Percentiles rank a stretch among this genome's conserved stretches.
These are phyloP conservation scores for Lasiodiplodia hormozganensis DNA, from an alignment of 2,329 filamentous ascomycete genomes.

Conservation along the genomic window DNA sequence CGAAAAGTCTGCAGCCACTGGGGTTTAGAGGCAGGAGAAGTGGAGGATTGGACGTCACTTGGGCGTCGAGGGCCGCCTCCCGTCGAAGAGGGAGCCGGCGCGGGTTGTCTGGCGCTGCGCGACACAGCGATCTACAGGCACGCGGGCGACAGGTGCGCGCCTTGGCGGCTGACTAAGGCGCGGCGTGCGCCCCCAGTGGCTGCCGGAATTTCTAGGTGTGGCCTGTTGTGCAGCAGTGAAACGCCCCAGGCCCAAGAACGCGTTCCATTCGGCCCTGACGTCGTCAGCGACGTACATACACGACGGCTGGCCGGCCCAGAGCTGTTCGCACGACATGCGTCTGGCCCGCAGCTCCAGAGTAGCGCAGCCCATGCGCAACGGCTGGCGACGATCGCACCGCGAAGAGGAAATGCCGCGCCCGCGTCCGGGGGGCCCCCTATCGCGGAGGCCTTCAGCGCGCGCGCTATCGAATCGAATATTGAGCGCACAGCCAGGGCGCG, in stretches of 20 bases:
- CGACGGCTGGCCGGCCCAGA: background rate
- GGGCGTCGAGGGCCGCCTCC: slow-evolving; percentile 8
- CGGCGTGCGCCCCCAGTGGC: slow-evolving; percentile 9
- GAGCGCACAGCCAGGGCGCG: slow-evolving; percentile 22
- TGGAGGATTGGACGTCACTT: slow-evolving; percentile 15
- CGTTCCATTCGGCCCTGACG: background rate
- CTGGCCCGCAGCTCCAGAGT: slow-evolving; percentile 1
- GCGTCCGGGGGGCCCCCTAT: background rate
- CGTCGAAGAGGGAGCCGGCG: slow-evolving; percentile 12
- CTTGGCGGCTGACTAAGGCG: slow-evolving; percentile 13
- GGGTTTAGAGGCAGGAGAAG: slow-evolving; percentile 7
- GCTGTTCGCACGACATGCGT: background rate
- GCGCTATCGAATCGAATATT: slow-evolving; percentile 19
- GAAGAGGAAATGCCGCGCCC: slow-evolving; percentile 6
- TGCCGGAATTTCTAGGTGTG: background rate
- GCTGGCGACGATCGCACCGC: slow-evolving; percentile 7
- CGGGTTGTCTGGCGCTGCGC: slow-evolving; percentile 18
- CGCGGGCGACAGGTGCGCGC: slow-evolving; percentile 10
- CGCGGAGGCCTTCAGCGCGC: slow-evolving; percentile 1
- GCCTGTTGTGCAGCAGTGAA: slow-evolving; percentile 2
- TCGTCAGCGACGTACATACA: slow-evolving; percentile 18
- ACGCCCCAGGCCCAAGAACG: slow-evolving; percentile 11
- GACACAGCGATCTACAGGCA: slow-evolving; percentile 17
- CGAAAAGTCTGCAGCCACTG: slow-evolving; percentile 16
- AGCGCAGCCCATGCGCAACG: slow-evolving; percentile 17